Conservation (phyloP, 371 early-diverging fungal species). For the Sporodiniella umbellata region DNA sequence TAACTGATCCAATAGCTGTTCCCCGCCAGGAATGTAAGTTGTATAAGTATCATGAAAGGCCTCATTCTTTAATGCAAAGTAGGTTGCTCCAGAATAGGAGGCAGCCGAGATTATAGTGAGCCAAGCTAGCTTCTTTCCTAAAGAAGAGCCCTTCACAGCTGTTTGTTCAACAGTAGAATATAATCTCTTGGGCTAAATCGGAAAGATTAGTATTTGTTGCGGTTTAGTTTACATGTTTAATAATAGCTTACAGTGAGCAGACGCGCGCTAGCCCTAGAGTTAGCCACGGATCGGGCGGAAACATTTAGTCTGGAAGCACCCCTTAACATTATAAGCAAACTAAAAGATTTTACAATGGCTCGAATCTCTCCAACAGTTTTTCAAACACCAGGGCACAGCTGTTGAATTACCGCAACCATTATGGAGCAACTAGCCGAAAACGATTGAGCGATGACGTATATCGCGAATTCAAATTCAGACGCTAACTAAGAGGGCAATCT, state of each 20-base stretch:
- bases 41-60: conserved; percentile 44
- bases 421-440: too few species aligned
- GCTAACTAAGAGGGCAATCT: too few species aligned
- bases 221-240: neutral
- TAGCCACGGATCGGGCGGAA: conserved; percentile 13
- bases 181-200: conserved; percentile 7
- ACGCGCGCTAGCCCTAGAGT: conserved; percentile 1
- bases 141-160: conserved; percentile 5
- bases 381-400: conserved; percentile 1
- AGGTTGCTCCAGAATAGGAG: conserved; percentile 39
- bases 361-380: neutral
- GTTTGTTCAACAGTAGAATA: conserved; percentile 12
- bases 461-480: too few species aligned
- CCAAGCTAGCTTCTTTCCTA: conserved; percentile 34
- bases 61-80: conserved; percentile 39
- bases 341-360: neutral
- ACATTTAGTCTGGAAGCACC: conserved; percentile 17
- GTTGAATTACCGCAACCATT: too few species aligned
- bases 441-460: too few species aligned
- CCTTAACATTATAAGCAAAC: conserved; percentile 15
- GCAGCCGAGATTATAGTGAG: conserved; percentile 26
- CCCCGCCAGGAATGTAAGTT: conserved; percentile 46
- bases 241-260: conserved; percentile 8
- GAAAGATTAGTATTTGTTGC: neutral
- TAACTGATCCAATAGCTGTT: conserved; percentile 32